phyloP scores from a whole-genome alignment of 371 early-diverging fungal species.

The Mucor indicus region DNA sequence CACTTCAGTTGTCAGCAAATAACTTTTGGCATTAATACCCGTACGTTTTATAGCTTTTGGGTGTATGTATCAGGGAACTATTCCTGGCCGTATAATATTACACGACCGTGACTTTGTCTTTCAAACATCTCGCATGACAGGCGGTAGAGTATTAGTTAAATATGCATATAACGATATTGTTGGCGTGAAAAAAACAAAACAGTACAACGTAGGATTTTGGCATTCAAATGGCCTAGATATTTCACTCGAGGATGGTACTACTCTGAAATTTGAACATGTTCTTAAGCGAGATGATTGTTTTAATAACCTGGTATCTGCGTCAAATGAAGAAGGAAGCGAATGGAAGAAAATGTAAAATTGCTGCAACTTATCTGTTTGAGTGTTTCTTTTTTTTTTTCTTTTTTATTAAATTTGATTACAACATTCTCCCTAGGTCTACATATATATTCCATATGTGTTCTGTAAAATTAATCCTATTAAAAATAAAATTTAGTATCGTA shows the following conservation, averaged over 20 bases:
- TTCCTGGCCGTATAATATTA: constrained; percentile 32
- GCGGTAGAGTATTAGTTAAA: constrained; percentile 30
- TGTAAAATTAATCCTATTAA: too few relatives aligned
- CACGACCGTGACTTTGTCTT: constrained; percentile 22
- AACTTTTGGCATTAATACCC: not conserved
- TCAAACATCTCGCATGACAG: constrained; percentile 37
- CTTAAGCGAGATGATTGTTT: constrained; percentile 41
- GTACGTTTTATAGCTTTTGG: constrained; percentile 22
- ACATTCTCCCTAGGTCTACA: too few relatives aligned
- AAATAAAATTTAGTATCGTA: too few relatives aligned
- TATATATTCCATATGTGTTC: too few relatives aligned
- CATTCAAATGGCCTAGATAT: constrained; percentile 36
- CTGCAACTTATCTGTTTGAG: too few relatives aligned
- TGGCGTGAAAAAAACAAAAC: constrained; percentile 37
- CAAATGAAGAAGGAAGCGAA: constrained; percentile 22
- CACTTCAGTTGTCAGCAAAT: not conserved
- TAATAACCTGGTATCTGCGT: constrained; percentile 30
- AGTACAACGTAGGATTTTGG: constrained; percentile 33
- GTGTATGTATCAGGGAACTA: constrained; percentile 30
- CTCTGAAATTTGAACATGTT: constrained; percentile 38
- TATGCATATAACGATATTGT: constrained; percentile 31
- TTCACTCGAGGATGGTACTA: constrained; percentile 24
- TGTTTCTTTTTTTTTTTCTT: not conserved
- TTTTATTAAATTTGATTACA: too few relatives aligned
- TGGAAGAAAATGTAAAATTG: constrained; percentile 23